These are phyloP conservation scores for Aechmea fasciata DNA, from an alignment of 176 grass and related monocot species.

Conservation along the genomic window DNA sequence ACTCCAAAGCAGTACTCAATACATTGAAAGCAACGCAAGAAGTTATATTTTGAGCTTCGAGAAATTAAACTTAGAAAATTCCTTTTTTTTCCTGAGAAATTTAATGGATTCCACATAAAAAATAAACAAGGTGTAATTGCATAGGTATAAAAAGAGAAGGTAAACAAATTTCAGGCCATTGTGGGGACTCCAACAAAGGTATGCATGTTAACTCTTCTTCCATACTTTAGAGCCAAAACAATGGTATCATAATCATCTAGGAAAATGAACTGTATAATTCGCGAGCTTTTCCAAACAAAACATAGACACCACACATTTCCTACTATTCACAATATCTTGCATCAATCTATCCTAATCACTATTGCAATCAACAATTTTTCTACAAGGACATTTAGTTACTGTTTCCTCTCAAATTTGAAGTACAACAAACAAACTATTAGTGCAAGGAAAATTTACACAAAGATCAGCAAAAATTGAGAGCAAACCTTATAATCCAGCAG, in stretches of 20 bases:
- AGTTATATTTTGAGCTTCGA: too few relatives aligned
- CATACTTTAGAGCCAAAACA: too few relatives aligned
- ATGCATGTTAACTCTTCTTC: too few relatives aligned
- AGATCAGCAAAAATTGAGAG: neutral
- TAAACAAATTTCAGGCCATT: neutral
- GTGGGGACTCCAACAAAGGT: too few relatives aligned
- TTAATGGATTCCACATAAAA: neutral
- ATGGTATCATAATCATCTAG: too few relatives aligned
- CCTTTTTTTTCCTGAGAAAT: neutral
- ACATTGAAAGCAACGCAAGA: too few relatives aligned
- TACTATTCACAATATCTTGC: too few relatives aligned
- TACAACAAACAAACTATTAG: neutral
- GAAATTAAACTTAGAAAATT: neutral
- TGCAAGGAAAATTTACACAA: neutral
- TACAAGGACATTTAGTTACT: neutral
- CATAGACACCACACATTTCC: too few relatives aligned
- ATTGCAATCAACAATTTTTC: neutral
- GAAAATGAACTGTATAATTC: too few relatives aligned
- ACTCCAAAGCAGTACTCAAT: too few relatives aligned
- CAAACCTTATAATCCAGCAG: conserved; percentile 73
- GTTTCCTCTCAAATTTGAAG: neutral
- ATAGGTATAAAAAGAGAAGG: neutral
- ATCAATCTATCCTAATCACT: neutral
- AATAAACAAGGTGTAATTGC: neutral
- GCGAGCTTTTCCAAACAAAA: too few relatives aligned